phyloP scores from a whole-genome alignment of 2,329 filamentous ascomycete genomes.

The Basipetospora chlamydospora region DNA sequence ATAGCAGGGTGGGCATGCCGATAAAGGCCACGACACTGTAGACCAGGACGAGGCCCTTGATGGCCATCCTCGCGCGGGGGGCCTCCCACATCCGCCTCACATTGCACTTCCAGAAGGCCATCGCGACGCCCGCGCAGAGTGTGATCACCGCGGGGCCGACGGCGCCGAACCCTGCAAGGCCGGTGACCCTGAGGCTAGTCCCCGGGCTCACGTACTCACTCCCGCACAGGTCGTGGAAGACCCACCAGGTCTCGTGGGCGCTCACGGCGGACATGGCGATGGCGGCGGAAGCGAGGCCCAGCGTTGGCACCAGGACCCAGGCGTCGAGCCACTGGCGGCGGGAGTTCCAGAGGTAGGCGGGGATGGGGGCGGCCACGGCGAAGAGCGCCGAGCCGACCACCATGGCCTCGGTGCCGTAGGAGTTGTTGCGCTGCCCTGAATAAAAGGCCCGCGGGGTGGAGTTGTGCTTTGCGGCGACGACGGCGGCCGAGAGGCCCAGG shows the following conservation, averaged over 20 bases:
- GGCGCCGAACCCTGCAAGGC: not conserved
- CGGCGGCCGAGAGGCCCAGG: not conserved
- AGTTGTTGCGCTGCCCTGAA: too few relatives aligned
- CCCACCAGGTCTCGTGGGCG: too few relatives aligned
- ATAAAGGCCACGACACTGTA: not conserved
- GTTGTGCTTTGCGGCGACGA: too few relatives aligned
- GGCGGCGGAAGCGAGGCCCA: not conserved
- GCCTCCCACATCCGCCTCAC: constrained; percentile 2
- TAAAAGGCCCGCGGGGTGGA: too few relatives aligned
- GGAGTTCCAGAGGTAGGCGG: constrained; percentile 2
- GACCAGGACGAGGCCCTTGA: not conserved
- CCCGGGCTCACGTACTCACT: not conserved
- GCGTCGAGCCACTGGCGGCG: constrained; percentile 3
- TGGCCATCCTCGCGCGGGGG: not conserved
- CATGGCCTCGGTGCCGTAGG: not conserved
- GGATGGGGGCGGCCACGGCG: constrained; percentile 4
- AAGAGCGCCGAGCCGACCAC: not conserved
- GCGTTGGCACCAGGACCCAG: not conserved
- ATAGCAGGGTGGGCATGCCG: not conserved
- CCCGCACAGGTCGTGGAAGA: not conserved
- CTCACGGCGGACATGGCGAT: not conserved
- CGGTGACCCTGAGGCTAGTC: too few relatives aligned
- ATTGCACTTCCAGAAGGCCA: not conserved
- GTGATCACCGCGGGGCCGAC: not conserved
- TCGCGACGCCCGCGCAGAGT: not conserved